phyloP scores from a whole-genome alignment of 2,329 filamentous ascomycete genomes.

The Exophiala xenobiotica region DNA sequence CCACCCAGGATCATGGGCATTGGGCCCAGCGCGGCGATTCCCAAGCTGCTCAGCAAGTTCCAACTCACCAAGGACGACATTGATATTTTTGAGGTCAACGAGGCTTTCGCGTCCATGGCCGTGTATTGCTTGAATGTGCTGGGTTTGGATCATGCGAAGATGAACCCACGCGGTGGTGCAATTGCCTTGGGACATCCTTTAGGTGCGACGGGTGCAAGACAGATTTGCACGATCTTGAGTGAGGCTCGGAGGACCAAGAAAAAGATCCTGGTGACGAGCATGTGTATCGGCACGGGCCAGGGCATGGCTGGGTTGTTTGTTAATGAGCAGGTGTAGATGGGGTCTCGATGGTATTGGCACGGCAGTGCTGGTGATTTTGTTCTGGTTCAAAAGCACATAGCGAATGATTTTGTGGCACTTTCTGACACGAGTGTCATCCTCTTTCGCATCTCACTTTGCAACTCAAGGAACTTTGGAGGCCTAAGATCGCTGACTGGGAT shows the following conservation, averaged over 20 bases:
- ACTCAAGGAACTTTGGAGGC: too few relatives aligned
- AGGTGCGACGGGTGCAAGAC: slow-evolving; percentile 81
- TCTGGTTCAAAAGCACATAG: slow-evolving; percentile 34
- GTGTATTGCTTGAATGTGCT: slow-evolving; percentile 82
- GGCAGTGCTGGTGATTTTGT: neutral
- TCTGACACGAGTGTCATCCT: too few relatives aligned
- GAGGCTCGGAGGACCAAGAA: slow-evolving; percentile 81
- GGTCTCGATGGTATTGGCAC: neutral
- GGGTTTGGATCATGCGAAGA: slow-evolving; percentile 62
- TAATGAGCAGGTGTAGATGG: slow-evolving; percentile 54
- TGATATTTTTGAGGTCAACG: slow-evolving; percentile 91
- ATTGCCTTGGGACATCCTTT: slow-evolving; percentile 91
- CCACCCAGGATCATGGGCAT: slow-evolving; percentile 86
- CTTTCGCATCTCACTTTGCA: too few relatives aligned
- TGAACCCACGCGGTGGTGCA: slow-evolving; percentile 93
- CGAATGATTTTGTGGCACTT: too few relatives aligned
- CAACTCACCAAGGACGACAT: slow-evolving; percentile 76
- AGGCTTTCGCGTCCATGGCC: slow-evolving; percentile 97
- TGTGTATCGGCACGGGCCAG: slow-evolving; percentile 73
- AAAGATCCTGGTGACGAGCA: slow-evolving; percentile 87
- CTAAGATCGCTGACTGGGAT: too few relatives aligned
- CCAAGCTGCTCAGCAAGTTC: slow-evolving; percentile 81
- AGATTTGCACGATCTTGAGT: slow-evolving; percentile 88
- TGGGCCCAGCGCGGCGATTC: slow-evolving; percentile 57
- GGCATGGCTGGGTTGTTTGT: slow-evolving; percentile 67